A percentile compares a stretch with the other conserved stretches of the same genome.
Evolutionary conservation across 78 protist genomes (phyloP).

Genomic region (Protostelium mycophagum): DNA sequence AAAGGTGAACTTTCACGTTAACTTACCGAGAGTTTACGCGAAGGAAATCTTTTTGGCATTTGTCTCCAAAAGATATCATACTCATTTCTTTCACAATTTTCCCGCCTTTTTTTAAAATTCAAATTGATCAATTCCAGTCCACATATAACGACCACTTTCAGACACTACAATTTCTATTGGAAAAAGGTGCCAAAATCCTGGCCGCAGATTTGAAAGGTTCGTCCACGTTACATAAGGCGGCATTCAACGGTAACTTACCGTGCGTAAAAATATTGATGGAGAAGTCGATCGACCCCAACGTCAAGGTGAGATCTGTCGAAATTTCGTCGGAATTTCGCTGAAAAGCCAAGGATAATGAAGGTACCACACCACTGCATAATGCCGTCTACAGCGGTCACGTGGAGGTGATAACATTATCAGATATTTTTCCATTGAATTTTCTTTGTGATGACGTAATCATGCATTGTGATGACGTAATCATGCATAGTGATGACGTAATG

Average conservation of each 20-base stretch:
- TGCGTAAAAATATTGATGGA: slow-evolving; percentile 38
- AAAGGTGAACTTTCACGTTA: slow-evolving; percentile 48
- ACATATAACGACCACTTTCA: neutral
- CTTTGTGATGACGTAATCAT: no score
- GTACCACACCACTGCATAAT: slow-evolving; percentile 61
- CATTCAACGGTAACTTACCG: slow-evolving; percentile 44
- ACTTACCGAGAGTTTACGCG: slow-evolving; percentile 22
- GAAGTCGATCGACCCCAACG: slow-evolving; percentile 34
- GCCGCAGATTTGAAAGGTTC: slow-evolving; percentile 61
- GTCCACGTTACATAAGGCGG: slow-evolving; percentile 60
- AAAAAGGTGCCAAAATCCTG: slow-evolving; percentile 43
- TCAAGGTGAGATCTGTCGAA: no score
- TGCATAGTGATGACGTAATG: no score
- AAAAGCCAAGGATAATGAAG: slow-evolving; percentile 64
- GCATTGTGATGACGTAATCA: no score
- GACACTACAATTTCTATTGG: slow-evolving; percentile 7
- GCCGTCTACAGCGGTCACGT: slow-evolving; percentile 63
- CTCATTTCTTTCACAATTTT: neutral
- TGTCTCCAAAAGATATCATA: neutral
- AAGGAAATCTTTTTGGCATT: no score
- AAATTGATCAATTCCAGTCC: neutral
- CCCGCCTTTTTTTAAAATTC: neutral
- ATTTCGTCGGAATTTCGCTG: no score
- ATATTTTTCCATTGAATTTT: neutral
- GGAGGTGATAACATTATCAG: neutral